Conservation (phyloP, 306 rosid genomes). For the Quercus mongolica region DNA sequence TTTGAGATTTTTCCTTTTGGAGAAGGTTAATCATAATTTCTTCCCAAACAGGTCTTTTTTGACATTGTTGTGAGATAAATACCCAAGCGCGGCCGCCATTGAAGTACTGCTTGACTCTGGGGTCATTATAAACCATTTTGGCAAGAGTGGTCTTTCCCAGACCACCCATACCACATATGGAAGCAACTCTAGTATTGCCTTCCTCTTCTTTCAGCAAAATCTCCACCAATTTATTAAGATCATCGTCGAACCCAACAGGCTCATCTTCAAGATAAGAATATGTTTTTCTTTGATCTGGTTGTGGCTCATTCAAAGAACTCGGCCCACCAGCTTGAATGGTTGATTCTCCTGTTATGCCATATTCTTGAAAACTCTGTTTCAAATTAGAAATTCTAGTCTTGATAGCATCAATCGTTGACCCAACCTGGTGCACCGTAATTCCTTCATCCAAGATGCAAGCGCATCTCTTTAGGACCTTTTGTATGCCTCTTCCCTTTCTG, state of each 20-base stretch:
- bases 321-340: fast-evolving
- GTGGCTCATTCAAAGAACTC: fast-evolving
- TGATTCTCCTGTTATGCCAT: background rate
- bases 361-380: background rate
- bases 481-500: conserved; percentile 18
- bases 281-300: too few relatives aligned
- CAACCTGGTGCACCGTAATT: conserved; percentile 20
- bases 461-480: conserved; percentile 25
- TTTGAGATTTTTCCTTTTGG: too few relatives aligned
- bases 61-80: background rate
- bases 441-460: conserved; percentile 6
- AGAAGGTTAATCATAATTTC: background rate
- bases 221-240: fast-evolving
- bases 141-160: background rate
- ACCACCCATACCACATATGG: background rate
- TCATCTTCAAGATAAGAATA: fast-evolving
- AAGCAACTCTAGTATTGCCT: background rate
- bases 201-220: too few relatives aligned
- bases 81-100: background rate
- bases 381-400: conserved; percentile 23
- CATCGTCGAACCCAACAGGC: too few relatives aligned
- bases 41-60: background rate
- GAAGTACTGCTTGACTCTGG: fast-evolving
- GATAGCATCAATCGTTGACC: conserved; percentile 29
- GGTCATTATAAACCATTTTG: background rate